Percentiles rank a stretch among this genome's conserved stretches.
Conservation (phyloP, 108 stramenopile species). For the Cylindrotheca closterium region DNA sequence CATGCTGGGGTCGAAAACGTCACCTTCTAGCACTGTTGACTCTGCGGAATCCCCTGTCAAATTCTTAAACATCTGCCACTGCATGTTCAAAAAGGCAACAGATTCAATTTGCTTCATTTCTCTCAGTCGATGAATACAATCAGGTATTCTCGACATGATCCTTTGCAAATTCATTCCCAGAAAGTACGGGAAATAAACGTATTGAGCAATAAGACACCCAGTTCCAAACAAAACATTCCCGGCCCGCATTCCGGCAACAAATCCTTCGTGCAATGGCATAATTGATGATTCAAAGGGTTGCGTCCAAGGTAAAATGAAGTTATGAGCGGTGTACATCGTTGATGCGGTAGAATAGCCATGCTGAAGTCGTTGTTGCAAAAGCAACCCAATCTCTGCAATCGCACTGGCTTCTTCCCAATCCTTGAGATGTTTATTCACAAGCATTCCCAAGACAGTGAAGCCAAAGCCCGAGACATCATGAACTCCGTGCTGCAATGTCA, state of each 20-base stretch:
- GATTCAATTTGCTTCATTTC: slow-evolving; percentile 10
- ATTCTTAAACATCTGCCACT: slow-evolving; percentile 7
- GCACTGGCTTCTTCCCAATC: no score
- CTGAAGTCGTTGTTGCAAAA: background rate
- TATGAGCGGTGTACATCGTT: background rate
- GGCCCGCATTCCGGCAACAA: background rate
- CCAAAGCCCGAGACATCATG: background rate
- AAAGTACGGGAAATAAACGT: background rate
- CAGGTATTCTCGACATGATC: background rate
- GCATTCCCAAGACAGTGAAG: no score
- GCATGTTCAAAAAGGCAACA: slow-evolving; percentile 1
- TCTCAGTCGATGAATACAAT: slow-evolving; percentile 11
- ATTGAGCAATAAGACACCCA: background rate
- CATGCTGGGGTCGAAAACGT: background rate
- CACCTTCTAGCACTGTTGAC: slow-evolving; percentile 3
- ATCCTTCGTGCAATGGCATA: background rate
- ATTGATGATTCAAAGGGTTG: background rate
- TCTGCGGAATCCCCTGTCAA: slow-evolving; percentile 7
- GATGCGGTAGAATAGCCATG: background rate
- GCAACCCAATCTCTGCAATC: background rate
- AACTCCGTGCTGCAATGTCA: slow-evolving; percentile 12
- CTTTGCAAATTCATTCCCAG: background rate
- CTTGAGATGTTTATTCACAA: no score
- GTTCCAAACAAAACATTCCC: background rate
- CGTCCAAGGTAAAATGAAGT: slow-evolving; percentile 3